A percentile compares a stretch with the other conserved stretches of the same genome.
Evolutionary conservation across 2,329 filamentous ascomycete genomes (phyloP).

Genomic region (Xylaria sp.): DNA sequence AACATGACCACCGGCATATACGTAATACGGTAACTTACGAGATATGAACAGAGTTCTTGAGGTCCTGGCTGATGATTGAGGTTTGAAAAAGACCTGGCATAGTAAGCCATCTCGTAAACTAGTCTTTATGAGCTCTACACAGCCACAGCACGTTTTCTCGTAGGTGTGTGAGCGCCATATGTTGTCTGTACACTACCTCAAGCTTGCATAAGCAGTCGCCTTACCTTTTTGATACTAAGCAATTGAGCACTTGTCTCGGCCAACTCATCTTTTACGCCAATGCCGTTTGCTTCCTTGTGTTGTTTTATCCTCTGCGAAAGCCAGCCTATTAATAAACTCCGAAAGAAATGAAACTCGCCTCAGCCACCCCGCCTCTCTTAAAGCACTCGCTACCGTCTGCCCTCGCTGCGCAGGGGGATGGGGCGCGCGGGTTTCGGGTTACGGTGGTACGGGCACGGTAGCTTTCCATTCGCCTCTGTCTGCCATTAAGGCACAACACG

Average conservation of each 20-base stretch:
- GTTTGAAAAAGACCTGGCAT: background rate
- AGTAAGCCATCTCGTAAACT: constrained; percentile 3
- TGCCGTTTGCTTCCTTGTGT: too few species aligned
- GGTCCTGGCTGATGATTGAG: background rate
- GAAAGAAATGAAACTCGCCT: background rate
- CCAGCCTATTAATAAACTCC: background rate
- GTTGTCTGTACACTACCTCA: background rate
- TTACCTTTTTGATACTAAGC: background rate
- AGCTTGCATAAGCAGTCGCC: background rate
- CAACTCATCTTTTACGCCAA: too few species aligned
- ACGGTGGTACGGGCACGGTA: background rate
- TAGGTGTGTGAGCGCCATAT: background rate
- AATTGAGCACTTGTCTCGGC: background rate
- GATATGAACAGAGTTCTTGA: background rate
- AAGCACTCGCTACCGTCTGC: background rate
- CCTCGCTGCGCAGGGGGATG: background rate
- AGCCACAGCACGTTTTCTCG: constrained; percentile 10
- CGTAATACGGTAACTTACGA: background rate
- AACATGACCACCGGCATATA: background rate
- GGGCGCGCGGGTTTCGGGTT: background rate
- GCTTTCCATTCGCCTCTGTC: background rate
- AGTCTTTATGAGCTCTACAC: constrained; percentile 1
- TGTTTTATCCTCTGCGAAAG: background rate
- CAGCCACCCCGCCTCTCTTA: background rate
- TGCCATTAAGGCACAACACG: too few species aligned